Evolutionary conservation across 2,329 filamentous ascomycete species (phyloP).

Genomic region (Penicillium occitanis): DNA sequence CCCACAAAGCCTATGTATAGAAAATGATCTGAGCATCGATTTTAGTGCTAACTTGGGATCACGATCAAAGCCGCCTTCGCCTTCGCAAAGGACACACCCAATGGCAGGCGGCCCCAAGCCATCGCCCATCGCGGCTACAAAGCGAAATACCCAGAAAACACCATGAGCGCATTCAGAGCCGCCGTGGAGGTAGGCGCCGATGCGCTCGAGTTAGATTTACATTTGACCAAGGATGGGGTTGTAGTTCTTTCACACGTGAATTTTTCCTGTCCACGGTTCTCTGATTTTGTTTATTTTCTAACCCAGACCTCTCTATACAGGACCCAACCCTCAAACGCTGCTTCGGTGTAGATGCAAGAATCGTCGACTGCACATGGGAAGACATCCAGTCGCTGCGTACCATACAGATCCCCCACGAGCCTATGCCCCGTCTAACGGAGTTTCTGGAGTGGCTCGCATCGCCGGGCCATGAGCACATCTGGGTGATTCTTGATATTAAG

Average conservation of each 20-base stretch:
- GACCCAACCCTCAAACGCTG: conserved; percentile 77
- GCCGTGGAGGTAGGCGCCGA: conserved; percentile 73
- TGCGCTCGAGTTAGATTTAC: conserved; percentile 87
- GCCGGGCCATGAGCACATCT: conserved; percentile 66
- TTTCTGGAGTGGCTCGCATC: conserved; percentile 69
- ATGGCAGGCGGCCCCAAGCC: conserved; percentile 32
- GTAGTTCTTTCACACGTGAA: conserved; percentile 78
- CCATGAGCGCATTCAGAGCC: conserved; percentile 72
- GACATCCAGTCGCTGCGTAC: conserved; percentile 70
- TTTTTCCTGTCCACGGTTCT: neutral
- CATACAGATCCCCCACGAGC: conserved; percentile 63
- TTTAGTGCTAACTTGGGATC: neutral
- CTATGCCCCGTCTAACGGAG: conserved; percentile 72
- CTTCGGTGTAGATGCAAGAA: conserved; percentile 70
- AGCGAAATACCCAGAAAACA: conserved; percentile 78
- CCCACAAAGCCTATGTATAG: neutral
- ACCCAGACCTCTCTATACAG: conserved; percentile 42
- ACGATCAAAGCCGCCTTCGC: conserved; percentile 15
- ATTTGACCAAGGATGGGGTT: conserved; percentile 76
- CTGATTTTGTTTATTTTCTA: neutral
- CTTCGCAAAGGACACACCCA: conserved; percentile 20
- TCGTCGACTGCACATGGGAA: conserved; percentile 74
- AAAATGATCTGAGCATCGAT: neutral
- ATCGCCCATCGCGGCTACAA: conserved; percentile 56
- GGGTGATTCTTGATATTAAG: conserved; percentile 88